These are phyloP conservation scores for Talaromyces thailandensis DNA, from an alignment of 495 filamentous ascomycete species.

Conservation along the genomic window DNA sequence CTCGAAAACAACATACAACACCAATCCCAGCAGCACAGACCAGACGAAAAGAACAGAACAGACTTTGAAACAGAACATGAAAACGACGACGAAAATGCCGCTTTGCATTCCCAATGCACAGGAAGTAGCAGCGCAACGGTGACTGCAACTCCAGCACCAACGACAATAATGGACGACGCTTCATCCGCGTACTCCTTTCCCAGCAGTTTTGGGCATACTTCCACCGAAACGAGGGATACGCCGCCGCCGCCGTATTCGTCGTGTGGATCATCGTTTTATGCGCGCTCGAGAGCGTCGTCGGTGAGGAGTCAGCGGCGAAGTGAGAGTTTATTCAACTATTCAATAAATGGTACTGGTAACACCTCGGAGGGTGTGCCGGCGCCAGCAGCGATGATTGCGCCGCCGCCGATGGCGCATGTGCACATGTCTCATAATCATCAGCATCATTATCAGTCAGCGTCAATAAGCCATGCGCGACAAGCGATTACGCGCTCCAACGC, in stretches of 20 bases:
- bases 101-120: background rate
- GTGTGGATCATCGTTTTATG: conserved; percentile 16
- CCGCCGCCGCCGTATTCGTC: conserved; percentile 38
- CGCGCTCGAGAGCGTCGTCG: conserved; percentile 27
- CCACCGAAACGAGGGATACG: conserved; percentile 37
- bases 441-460: conserved; percentile 8
- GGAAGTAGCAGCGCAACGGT: conserved; percentile 5
- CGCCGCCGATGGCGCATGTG: conserved; percentile 6
- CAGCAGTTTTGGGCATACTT: conserved; percentile 40
- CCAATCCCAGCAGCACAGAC: conserved; percentile 10
- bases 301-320: conserved; percentile 10
- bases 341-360: background rate
- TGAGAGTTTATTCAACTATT: background rate
- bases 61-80: conserved; percentile 10
- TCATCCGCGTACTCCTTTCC: conserved; percentile 37
- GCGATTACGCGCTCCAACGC: conserved; percentile 7
- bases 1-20: conserved; percentile 20
- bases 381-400: background rate
- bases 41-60: conserved; percentile 27
- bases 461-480: conserved; percentile 14
- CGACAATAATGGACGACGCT: conserved; percentile 14
- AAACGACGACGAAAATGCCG: background rate
- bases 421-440: background rate
- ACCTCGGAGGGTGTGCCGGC: background rate
- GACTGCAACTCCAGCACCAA: background rate